Evolutionary conservation across 2,329 filamentous ascomycete species (phyloP), one percentile per base, ranked within the genome.

Genomic region (Penicillium vulpinum): DNA sequence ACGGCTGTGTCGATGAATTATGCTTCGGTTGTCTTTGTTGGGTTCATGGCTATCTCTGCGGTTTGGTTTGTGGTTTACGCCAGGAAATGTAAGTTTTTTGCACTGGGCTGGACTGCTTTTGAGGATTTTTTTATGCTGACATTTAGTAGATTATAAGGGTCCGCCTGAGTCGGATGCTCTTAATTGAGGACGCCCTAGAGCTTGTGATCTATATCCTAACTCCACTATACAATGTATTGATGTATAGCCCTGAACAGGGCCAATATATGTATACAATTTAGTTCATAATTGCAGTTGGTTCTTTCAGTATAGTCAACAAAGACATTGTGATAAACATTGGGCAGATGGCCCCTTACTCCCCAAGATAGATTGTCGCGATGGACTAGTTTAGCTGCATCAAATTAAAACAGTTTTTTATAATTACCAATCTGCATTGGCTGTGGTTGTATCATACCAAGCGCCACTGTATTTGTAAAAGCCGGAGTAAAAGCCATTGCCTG

Each of bases 1-100:
- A 83, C 77, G 1, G 74, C 74, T 1, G 78, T 73, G 1, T 79
- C 79, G 51, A 84, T 83, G 72, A 86, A 85, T 60, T 86, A 86
- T 64, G 82, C 83, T 2, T 77, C 77, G 40, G 83, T 85, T 0
- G 83, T 87, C 2, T 81, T 86, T 59, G 76, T 81, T 8, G 73
- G 80, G 43, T 85, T 87, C 58, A 77, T 77, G 53, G 73, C 74
- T 26, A 80, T 84, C 16, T 79, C 78, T 18, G 78, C 74, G 0
- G 61, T 75, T 7, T 85, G 81, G 81, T 85, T 84, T 67, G 62
- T 70, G 0, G 62, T 80, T 7, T 78, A 82, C 68, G 82, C 80
- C 43, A 73, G 77, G 46, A 82, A 79, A 70, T 77, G 81, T 81
- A 67, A 67, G 74, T 71, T 45, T 10, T 35, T 29, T 24, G 41